Base-by-base conservation (phyloP, 2,329 filamentous ascomycete genomes). In the Clonostachys sp. region DNA sequence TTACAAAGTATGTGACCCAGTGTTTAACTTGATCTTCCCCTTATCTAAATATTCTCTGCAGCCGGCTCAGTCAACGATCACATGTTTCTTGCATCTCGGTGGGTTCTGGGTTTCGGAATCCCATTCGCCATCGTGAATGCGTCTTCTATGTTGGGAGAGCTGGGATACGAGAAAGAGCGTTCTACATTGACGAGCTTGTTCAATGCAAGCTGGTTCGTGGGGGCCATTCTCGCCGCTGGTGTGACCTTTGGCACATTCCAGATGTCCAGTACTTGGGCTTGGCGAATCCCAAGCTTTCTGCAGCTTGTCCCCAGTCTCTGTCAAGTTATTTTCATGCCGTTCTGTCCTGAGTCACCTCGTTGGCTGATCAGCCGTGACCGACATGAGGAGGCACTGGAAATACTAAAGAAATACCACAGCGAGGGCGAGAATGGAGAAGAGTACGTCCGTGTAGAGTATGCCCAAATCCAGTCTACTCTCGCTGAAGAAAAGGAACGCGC, bases 321-420 rank as follows among this genome's bases (percentile, higher is more conserved):
- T 40, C 52, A 50, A 4, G 6, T 58, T 9, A 45, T 45, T 2
- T 50, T 51, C 10, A 48, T 54, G 34, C 24, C 45, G 3, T 49
- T 50, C 46, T 53, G 52, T 24, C 50, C 50, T 14, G 55, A 59
- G 40, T 53, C 50, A 6, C 57, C 57, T 1, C 52, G 57, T 13
- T 59, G 51, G 52, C 51, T 59, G 4, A 56, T 74, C 33, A 61
- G 66, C 39, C 59, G 67, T 54, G 67, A 65, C 41, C 59, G 66
- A 8, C 49, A 53, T 5, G 62, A 72, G 4, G 68, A 72, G 20
- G 57, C 57, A 61, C 49, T 61, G 2, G 24, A 50, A 2, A 59
- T 66, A 18, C 50, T 73, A 0, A 61, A 62, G 17, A 68, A 66
- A 38, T 73, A 70, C 50, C 72, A 75, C 46, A 66, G 64, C 9